Percentiles rank a stretch among this genome's conserved stretches.
phyloP scores from a whole-genome alignment of 2,329 filamentous ascomycete species.

The Emydomyces testavorans region DNA sequence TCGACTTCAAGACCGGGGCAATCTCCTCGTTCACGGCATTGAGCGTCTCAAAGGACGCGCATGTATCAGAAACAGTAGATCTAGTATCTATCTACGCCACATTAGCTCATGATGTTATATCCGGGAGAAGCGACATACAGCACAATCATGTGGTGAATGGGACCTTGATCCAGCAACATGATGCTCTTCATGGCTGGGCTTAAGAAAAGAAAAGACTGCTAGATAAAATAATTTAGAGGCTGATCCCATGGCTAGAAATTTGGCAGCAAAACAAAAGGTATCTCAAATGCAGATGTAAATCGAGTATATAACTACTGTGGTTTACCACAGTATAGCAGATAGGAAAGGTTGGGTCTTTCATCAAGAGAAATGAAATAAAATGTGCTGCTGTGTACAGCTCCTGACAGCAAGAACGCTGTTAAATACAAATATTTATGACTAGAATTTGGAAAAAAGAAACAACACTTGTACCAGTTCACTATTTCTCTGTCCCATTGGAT shows the following conservation, averaged over 20 bases:
- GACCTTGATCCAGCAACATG: conserved; percentile 62
- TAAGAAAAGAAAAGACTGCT: conserved; percentile 49
- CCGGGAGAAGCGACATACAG: neutral
- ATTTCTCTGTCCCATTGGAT: too few relatives aligned
- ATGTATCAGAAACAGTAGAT: conserved; percentile 84
- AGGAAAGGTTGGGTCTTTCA: too few relatives aligned
- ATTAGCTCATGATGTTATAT: neutral
- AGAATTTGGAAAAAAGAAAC: too few relatives aligned
- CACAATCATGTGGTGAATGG: conserved; percentile 39
- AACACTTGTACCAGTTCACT: too few relatives aligned
- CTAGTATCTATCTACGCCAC: conserved; percentile 65
- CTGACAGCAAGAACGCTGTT: too few relatives aligned
- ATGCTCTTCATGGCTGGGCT: conserved; percentile 38
- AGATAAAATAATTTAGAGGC: conserved; percentile 49
- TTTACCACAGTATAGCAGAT: too few relatives aligned
- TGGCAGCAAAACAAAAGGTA: too few relatives aligned
- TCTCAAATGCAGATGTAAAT: too few relatives aligned
- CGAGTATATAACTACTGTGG: too few relatives aligned
- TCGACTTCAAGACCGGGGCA: conserved; percentile 62
- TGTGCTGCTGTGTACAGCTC: too few relatives aligned
- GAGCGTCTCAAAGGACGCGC: conserved; percentile 83
- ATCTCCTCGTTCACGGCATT: conserved; percentile 70
- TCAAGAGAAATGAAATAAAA: too few relatives aligned
- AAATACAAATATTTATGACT: too few relatives aligned
- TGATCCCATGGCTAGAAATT: conserved; percentile 36